A percentile compares a stretch with the other conserved stretches of the same genome.
These are phyloP conservation scores for Apiospora phragmitis DNA, from an alignment of 2,329 filamentous ascomycete genomes.

Conservation along the genomic window DNA sequence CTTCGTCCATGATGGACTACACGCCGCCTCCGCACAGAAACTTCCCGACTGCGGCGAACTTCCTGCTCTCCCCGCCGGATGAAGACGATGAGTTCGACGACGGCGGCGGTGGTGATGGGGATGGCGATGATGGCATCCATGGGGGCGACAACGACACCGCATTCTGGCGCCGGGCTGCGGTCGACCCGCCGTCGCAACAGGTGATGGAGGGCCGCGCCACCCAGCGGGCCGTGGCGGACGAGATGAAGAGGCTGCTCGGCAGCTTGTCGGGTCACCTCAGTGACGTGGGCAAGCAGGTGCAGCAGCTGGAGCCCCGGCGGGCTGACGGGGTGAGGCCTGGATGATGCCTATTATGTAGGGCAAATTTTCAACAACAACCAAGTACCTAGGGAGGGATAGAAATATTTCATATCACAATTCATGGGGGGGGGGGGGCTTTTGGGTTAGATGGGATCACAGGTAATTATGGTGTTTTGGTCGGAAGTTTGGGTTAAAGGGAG, in stretches of 20 bases:
- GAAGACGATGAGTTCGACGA: background rate
- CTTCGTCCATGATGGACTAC: background rate
- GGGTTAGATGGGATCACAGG: too few species aligned
- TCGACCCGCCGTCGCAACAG: conserved; percentile 46
- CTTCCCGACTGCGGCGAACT: conserved; percentile 19
- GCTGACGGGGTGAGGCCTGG: conserved; percentile 12
- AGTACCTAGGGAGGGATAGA: too few species aligned
- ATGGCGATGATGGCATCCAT: too few species aligned
- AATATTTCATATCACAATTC: too few species aligned
- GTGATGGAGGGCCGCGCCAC: conserved; percentile 57
- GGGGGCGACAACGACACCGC: background rate
- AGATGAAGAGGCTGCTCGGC: conserved; percentile 51
- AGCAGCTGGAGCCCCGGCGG: conserved; percentile 34
- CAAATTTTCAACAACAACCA: too few species aligned
- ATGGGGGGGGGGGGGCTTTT: too few species aligned
- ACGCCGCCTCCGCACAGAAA: background rate
- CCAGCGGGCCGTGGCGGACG: conserved; percentile 49
- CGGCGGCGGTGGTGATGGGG: background rate
- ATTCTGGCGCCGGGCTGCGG: conserved; percentile 22
- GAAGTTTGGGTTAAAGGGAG: too few species aligned
- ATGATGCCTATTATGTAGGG: too few species aligned
- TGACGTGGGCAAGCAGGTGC: conserved; percentile 45
- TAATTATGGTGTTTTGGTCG: too few species aligned
- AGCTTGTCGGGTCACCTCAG: conserved; percentile 48
- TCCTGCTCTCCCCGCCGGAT: background rate